phyloP scores from a whole-genome alignment of 768 basidiomycete genomes.

The Dictyophora rubrovolvata region DNA sequence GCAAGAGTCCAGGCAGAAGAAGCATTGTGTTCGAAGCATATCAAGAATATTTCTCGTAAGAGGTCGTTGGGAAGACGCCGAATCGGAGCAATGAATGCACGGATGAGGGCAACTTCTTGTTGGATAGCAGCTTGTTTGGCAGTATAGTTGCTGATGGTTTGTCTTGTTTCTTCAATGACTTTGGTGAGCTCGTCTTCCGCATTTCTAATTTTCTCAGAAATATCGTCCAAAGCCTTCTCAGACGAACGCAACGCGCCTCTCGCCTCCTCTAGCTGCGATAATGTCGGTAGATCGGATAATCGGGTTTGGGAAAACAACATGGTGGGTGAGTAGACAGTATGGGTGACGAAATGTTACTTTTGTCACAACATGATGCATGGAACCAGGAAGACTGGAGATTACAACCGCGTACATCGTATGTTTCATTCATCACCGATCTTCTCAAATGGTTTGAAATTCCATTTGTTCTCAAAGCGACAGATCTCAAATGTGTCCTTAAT shows the following conservation, averaged over 20 bases:
- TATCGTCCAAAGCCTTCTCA: conserved; percentile 17
- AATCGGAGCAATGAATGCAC: conserved; percentile 66
- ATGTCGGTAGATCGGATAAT: conserved; percentile 51
- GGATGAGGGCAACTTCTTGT: conserved; percentile 35
- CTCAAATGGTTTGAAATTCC: too few species aligned
- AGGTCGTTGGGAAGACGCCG: conserved; percentile 61
- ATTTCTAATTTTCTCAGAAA: conserved; percentile 38
- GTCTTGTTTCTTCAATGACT: conserved; percentile 45
- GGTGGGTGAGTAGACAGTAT: background rate
- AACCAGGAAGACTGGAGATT: too few species aligned
- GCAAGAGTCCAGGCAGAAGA: conserved; percentile 69
- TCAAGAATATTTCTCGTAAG: conserved; percentile 61
- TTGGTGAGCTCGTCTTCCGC: conserved; percentile 49
- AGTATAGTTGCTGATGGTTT: conserved; percentile 44
- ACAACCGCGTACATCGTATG: too few species aligned
- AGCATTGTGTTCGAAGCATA: conserved; percentile 59
- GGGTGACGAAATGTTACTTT: background rate
- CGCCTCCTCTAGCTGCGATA: conserved; percentile 41
- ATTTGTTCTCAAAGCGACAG: too few species aligned
- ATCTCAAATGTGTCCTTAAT: too few species aligned
- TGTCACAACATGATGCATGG: background rate
- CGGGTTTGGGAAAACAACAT: background rate
- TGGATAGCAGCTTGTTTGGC: conserved; percentile 39
- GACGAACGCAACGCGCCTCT: conserved; percentile 32
- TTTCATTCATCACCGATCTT: too few species aligned